Conservation (phyloP, 495 filamentous ascomycete genomes). For the Penicillium arizonense region DNA sequence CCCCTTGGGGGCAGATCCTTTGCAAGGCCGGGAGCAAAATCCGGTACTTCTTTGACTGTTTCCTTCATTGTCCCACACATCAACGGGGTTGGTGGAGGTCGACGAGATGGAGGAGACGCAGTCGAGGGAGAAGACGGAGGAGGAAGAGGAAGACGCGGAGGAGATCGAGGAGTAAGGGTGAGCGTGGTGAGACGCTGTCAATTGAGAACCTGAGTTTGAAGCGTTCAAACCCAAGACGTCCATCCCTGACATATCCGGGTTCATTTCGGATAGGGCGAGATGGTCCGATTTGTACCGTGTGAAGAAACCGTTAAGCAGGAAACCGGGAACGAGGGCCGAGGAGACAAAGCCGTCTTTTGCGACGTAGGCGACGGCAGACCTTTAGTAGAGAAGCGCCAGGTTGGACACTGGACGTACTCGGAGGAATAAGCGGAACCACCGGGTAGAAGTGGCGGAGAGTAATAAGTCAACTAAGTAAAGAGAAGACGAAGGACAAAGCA, state of each 20-base stretch:
- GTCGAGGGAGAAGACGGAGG: constrained; percentile 79
- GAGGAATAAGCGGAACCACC: constrained; percentile 2
- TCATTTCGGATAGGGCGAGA: constrained; percentile 26
- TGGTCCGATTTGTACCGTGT: constrained; percentile 40
- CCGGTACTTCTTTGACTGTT: constrained; percentile 30
- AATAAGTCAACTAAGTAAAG: not conserved
- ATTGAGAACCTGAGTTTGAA: constrained; percentile 39
- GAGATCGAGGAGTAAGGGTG: constrained; percentile 67
- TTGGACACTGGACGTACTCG: constrained; percentile 13
- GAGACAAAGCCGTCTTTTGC: constrained; percentile 46
- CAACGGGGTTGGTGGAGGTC: constrained; percentile 41
- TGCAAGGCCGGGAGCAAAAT: constrained; percentile 28
- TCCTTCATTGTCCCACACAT: constrained; percentile 50
- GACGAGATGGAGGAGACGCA: constrained; percentile 52
- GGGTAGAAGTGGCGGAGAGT: not conserved
- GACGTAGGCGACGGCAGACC: constrained; percentile 49
- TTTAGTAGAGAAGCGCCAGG: constrained; percentile 39
- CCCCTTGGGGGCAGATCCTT: constrained; percentile 29
- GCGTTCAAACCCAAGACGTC: constrained; percentile 48
- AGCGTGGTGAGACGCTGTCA: constrained; percentile 38
- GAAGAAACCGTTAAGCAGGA: constrained; percentile 45
- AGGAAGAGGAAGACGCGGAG: constrained; percentile 71
- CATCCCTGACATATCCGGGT: constrained; percentile 48
- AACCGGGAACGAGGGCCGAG: constrained; percentile 49
- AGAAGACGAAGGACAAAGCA: not conserved